A percentile compares a stretch with the other conserved stretches of the same genome.
Conservation (phyloP, 768 basidiomycete species). For the Collybia nuda region DNA sequence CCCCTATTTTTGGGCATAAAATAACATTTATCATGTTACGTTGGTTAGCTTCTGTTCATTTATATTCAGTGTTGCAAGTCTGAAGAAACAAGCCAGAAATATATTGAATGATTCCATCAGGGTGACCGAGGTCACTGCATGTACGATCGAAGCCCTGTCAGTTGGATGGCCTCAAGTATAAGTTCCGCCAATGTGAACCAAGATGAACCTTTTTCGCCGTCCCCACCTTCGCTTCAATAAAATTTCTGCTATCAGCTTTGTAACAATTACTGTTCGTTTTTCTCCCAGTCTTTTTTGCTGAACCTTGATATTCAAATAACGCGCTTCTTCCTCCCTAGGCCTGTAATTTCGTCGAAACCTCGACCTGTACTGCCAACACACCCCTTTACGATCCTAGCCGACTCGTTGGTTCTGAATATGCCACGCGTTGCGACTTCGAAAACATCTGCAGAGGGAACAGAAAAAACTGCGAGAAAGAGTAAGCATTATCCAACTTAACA, state of each 20-base stretch:
- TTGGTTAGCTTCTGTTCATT: neutral
- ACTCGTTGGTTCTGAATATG: no score
- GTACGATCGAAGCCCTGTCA: conserved; percentile 51
- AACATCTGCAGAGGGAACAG: conserved; percentile 22
- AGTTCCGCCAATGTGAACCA: conserved; percentile 56
- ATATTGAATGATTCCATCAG: conserved; percentile 10
- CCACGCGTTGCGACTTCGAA: conserved; percentile 28
- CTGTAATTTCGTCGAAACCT: neutral
- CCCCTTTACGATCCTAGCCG: neutral
- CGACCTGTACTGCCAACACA: no score
- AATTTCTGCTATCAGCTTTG: conserved; percentile 5
- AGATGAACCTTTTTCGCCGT: conserved; percentile 50
- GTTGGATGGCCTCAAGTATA: conserved; percentile 49
- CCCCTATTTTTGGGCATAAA: no score
- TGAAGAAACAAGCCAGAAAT: neutral
- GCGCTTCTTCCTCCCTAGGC: conserved; percentile 16
- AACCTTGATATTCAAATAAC: conserved; percentile 10
- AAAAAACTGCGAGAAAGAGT: conserved; percentile 61
- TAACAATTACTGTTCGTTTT: conserved; percentile 7
- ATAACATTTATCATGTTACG: neutral
- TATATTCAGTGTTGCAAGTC: no score
- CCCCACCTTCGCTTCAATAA: conserved; percentile 25
- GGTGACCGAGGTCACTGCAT: conserved; percentile 38
- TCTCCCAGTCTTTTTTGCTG: neutral
- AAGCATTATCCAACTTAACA: conserved; percentile 20